Base-by-base conservation (phyloP, 2,329 filamentous ascomycete species). In the Furcasterigmium sp. region DNA sequence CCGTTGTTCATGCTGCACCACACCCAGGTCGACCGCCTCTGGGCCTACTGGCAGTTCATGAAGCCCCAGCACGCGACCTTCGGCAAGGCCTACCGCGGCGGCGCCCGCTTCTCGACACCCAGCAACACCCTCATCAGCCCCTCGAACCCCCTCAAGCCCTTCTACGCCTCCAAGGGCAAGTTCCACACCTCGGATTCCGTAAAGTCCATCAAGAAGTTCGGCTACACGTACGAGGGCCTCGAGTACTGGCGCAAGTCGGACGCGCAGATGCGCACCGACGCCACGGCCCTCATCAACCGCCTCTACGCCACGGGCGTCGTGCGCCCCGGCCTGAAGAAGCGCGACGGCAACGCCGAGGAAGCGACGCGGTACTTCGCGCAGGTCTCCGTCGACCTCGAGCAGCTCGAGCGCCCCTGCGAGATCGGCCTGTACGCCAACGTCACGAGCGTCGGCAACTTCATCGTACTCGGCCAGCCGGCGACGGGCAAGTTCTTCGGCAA, bases 1-100 rank as follows among this genome's bases (percentile, higher is more conserved):
- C 64, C 68, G 10, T 49, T 73, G 20, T 74, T 73, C 38, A 44
- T 44, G 42, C 23, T 44, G 15, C 42, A 44, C 47, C 72, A 73
- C 62, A 61, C 70, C 53, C 79, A 85, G 52, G 71, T 85, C 42
- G 80, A 85, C 52, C 74, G 81, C 34, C 67, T 85, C 28, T 83
- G 80, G 62, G 71, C 77, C n/a, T 67, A 74, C 51, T 76, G 67
- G 67, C 63, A 73, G 53, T 64, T 62, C 19, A 65, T 75, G 17
- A 55, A 63, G 44, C 66, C 66, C 19, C 45, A 51, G 35, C 46
- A 60, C 47, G 48, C 53, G 43, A 53, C 64, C 34, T 66, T 69
- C 51, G 52, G 43, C 17, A 45, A 43, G 29, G 56, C 62, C 8
- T 64, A 68, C 47, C 34, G 17, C 3, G 39, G 37, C 15, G 17